Evolutionary conservation across 1,284 basidiomycete species (phyloP), one percentile per base, ranked within the genome.

Genomic region (Ceratobasidium sp.): DNA sequence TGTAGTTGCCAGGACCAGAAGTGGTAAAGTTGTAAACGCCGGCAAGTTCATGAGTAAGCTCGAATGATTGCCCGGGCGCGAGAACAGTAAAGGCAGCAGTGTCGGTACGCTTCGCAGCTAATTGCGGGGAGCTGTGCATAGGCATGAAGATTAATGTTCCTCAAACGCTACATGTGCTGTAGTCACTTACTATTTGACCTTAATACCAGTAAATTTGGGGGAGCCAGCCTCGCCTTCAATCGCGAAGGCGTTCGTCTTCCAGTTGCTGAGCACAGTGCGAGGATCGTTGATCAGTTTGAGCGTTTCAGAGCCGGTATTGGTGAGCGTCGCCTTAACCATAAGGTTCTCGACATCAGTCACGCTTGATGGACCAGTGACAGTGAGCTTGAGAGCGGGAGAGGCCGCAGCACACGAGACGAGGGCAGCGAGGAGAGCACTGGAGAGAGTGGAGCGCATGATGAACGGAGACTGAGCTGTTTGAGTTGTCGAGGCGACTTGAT

Each of bases 181-280:
- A 16, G 28, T n/a, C 28, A 34, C 65, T 46, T 23, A 70, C 67
- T 70, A 71, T 28, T 71, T 71, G 39, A 60, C 36, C 32, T 45
- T 60, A 36, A 71, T 71, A 3, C 69, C 69, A 43, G 69, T 71
- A 32, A 71, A 71, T 9, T n/a, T 23, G 2, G 69, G 69, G 16
- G 55, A n/a, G 23, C 55, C 69, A 39, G 32, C 32, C 6, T 28
- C 34, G n/a, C 45, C 14, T 23, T 50, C 79, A 77, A 85, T 83
- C 72, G 67, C 53, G 78, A 85, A 86, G 50, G 82, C 81, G 74
- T 86, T 76, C 32, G 84, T 81, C 39, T 83, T 81, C 71, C 84
- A 74, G 59, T 78, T 79, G 71, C 80, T 80, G 41, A 72, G 71
- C 9, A 72, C 48, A 12, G 60, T 50, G 16, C 61, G 58, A 12